Conservation (phyloP, 1,284 basidiomycete species). For the Melanopsichium pennsylvanicum region DNA sequence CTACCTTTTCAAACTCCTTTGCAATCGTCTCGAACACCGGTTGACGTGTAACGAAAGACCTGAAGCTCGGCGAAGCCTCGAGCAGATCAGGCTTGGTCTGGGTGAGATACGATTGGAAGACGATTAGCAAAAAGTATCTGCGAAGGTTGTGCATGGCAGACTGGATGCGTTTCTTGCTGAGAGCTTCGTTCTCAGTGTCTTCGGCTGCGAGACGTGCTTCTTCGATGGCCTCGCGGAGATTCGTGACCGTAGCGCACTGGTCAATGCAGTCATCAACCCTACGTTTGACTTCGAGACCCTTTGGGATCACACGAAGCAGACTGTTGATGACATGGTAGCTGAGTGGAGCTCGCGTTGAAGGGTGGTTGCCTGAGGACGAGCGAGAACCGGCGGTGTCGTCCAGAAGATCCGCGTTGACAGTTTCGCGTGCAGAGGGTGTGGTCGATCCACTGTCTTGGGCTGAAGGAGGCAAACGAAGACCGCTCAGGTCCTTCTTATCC, state of each 20-base stretch:
- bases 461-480: conserved; percentile 14
- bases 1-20: conserved; percentile 84
- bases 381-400: conserved; percentile 7
- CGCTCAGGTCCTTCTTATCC: conserved; percentile 2
- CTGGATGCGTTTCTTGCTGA: conserved; percentile 72
- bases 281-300: conserved; percentile 84
- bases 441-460: conserved; percentile 18
- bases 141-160: conserved; percentile 52
- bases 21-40: conserved; percentile 93
- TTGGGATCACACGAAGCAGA: conserved; percentile 87
- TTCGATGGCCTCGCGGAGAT: conserved; percentile 87
- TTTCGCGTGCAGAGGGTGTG: conserved; percentile 24
- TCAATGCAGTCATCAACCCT: conserved; percentile 92
- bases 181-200: conserved; percentile 77
- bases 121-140: conserved; percentile 84
- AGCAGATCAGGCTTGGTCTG: conserved; percentile 77
- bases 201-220: conserved; percentile 77
- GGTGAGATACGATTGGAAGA: conserved; percentile 93
- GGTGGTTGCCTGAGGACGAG: background rate
- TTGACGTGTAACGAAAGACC: conserved; percentile 57
- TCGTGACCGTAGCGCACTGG: conserved; percentile 78
- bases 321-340: conserved; percentile 75
- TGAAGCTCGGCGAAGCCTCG: conserved; percentile 53
- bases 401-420: conserved; percentile 28
- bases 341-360: conserved; percentile 38